A percentile compares a stretch with the other conserved stretches of the same genome.
These are phyloP conservation scores for Colletotrichum chrysophilum DNA, from an alignment of 2,329 filamentous ascomycete genomes.

Conservation along the genomic window DNA sequence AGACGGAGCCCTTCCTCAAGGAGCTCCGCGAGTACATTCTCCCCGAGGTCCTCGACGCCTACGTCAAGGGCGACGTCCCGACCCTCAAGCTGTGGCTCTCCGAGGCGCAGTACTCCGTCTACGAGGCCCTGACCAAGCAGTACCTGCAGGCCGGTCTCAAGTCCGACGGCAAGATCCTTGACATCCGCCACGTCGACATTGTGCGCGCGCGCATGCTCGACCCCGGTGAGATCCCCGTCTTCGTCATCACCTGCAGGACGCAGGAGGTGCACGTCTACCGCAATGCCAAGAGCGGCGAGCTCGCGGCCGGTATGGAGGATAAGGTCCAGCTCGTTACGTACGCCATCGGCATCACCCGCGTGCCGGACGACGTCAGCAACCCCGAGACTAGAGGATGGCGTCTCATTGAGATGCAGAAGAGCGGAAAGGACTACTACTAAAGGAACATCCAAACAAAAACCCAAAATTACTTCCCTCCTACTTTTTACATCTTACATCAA, in stretches of 20 bases:
- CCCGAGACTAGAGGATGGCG: conserved; percentile 97
- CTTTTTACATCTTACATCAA: background rate
- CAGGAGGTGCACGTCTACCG: conserved; percentile 98
- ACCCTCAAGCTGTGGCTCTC: conserved; percentile 95
- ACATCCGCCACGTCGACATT: conserved; percentile 94
- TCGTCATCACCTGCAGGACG: conserved; percentile 94
- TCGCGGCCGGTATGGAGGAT: conserved; percentile 98
- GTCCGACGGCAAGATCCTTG: conserved; percentile 92
- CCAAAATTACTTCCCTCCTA: background rate
- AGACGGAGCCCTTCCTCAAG: conserved; percentile 91
- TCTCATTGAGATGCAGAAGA: conserved; percentile 98
- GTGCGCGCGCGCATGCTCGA: conserved; percentile 81
- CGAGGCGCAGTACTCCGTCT: conserved; percentile 94
- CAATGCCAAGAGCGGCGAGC: conserved; percentile 85
- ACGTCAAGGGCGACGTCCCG: conserved; percentile 93
- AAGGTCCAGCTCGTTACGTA: conserved; percentile 98
- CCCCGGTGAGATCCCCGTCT: conserved; percentile 88
- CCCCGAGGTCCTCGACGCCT: conserved; percentile 95
- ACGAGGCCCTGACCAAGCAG: conserved; percentile 95
- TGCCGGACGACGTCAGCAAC: conserved; percentile 95
- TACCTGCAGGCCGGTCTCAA: conserved; percentile 93
- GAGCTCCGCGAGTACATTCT: conserved; percentile 98
- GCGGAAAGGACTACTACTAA: conserved; percentile 82
- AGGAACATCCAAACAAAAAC: background rate
- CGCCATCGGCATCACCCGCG: conserved; percentile 92